Evolutionary conservation across 2,329 filamentous ascomycete species (phyloP), one percentile per base, ranked within the genome.

Genomic region (Diplodia intermedia): DNA sequence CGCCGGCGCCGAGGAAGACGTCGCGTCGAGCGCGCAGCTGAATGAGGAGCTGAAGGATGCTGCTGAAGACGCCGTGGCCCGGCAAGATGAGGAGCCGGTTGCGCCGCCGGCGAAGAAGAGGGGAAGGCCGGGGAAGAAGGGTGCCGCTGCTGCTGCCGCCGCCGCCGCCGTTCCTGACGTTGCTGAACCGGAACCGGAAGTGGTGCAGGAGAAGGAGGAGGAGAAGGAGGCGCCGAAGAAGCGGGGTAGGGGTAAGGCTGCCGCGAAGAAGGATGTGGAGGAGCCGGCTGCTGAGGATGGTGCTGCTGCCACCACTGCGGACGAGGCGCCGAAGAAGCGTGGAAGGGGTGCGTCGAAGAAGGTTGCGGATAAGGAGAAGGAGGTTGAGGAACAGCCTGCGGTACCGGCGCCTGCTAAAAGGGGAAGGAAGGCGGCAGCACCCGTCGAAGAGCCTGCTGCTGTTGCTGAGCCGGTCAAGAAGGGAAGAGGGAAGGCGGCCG

Each of bases 121-220:
- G 36, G 66, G 66, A 3, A 50, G 66, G 11, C 66, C 47, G 20
- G 49, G 38, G 2, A 67, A 67, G 65, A 53, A 67, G 31, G 66
- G 23, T 53, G 65, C 40, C 4, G 54, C 31, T 36, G 31, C 61
- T 26, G 31, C 56, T 29, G 3, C n/a, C 11, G 47, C 47, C 20
- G 43, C 52, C 11, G 18, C 31, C 31, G 7, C 31, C 31, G 31
- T 33, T 33, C 31, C 31, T 33, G 31, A 33, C 31, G 31, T 33
- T 9, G 31, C 65, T 15, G 65, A 57, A 5, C 65, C 31, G 7
- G 65, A 33, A 1, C 20, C 26, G 26, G 38, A 56, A 11, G 49
- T 49, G 40, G 23, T 49, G 36, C 20, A 52, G 29, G 47, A 60
- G 40, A 12, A 15, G 11, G 38, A 65, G 18, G 52, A 65, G 49